phyloP scores from a whole-genome alignment of 2,329 filamentous ascomycete genomes.

The Venturia carpophila region DNA sequence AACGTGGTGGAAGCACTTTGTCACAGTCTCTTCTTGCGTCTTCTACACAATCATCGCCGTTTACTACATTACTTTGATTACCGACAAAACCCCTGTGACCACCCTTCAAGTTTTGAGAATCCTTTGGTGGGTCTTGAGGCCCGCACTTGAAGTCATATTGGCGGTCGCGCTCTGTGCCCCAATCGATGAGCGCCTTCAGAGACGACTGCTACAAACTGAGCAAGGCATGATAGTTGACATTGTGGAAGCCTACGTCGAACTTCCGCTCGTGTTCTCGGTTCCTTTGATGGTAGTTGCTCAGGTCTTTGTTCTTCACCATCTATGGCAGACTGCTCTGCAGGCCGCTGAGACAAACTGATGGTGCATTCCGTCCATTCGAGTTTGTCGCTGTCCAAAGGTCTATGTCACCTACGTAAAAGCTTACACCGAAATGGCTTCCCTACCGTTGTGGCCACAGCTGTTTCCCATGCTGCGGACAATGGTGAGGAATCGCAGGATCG shows the following conservation, averaged over 20 bases:
- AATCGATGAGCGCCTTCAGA: background rate
- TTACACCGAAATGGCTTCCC: no score
- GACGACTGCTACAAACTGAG: background rate
- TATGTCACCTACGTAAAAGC: no score
- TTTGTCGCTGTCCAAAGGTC: no score
- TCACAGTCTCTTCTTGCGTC: background rate
- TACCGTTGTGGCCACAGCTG: no score
- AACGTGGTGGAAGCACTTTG: background rate
- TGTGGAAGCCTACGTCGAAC: background rate
- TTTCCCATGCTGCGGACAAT: no score
- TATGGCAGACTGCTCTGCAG: background rate
- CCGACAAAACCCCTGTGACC: background rate
- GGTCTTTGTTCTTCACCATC: background rate
- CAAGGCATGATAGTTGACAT: background rate
- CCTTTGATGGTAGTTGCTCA: background rate
- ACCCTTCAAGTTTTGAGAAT: background rate
- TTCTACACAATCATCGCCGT: background rate
- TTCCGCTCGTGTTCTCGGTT: background rate
- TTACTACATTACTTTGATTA: background rate
- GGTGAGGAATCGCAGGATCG: no score
- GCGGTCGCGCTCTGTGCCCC: background rate
- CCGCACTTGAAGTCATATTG: background rate
- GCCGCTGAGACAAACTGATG: background rate
- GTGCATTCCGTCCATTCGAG: background rate
- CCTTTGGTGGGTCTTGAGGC: background rate